phyloP scores from a whole-genome alignment of 495 filamentous ascomycete genomes.

The Hyaloscypha bicolor region DNA sequence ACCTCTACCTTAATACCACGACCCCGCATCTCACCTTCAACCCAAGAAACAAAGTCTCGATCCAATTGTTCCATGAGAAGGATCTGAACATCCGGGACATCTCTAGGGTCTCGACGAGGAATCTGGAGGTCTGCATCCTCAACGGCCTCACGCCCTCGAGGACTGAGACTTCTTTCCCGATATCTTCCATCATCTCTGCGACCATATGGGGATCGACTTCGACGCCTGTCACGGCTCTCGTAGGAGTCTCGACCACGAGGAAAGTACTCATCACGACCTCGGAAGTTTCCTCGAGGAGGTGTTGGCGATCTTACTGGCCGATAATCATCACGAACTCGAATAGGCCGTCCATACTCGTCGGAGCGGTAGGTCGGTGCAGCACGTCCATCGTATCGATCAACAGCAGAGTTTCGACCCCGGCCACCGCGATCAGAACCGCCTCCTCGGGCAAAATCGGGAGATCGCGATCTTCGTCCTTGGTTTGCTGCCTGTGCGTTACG shows the following conservation, averaged over 20 bases:
- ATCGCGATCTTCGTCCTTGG: constrained; percentile 59
- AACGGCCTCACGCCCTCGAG: constrained; percentile 54
- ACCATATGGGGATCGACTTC: constrained; percentile 53
- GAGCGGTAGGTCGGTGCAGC: constrained; percentile 38
- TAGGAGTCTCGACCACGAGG: constrained; percentile 43
- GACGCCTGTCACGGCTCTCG: constrained; percentile 42
- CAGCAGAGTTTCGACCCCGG: constrained; percentile 28
- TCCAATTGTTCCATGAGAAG: constrained; percentile 80
- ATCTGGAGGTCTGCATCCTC: constrained; percentile 67
- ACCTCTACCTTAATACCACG: constrained; percentile 74
- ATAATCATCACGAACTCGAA: constrained; percentile 70
- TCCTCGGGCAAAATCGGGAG: constrained; percentile 67
- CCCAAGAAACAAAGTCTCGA: constrained; percentile 77
- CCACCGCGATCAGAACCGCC: constrained; percentile 32
- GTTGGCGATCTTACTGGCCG: constrained; percentile 55
- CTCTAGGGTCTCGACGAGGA: constrained; percentile 68
- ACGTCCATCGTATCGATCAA: constrained; percentile 36
- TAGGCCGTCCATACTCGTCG: constrained; percentile 66
- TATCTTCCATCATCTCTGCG: constrained; percentile 58
- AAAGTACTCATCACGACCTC: constrained; percentile 45
- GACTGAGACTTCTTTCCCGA: constrained; percentile 64
- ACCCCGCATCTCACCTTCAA: constrained; percentile 72
- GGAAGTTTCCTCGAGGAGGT: constrained; percentile 47
- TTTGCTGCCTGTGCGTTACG: constrained; percentile 42
- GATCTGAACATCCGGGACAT: constrained; percentile 91